phyloP scores from a whole-genome alignment of 768 basidiomycete species.

The Sporobolomyces roseus region DNA sequence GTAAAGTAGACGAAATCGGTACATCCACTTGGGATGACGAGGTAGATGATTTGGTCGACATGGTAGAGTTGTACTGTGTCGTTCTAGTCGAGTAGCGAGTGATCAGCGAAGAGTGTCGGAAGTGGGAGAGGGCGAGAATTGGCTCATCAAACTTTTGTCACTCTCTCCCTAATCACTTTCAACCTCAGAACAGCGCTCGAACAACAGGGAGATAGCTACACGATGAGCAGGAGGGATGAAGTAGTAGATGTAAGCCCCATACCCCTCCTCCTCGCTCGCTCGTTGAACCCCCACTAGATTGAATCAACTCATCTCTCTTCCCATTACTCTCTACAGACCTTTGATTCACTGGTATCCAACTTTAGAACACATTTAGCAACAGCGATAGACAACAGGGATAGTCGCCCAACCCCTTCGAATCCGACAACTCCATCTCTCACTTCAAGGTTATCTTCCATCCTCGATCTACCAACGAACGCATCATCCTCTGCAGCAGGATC shows the following conservation, averaged over 20 bases:
- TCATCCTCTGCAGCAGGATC: neutral
- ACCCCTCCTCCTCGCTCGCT: too few relatives aligned
- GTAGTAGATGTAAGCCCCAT: constrained; percentile 16
- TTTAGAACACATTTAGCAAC: constrained; percentile 4
- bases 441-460: neutral
- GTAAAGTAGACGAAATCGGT: constrained; percentile 36
- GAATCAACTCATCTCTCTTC: neutral
- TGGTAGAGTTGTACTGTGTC: too few relatives aligned
- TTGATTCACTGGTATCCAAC: constrained; percentile 12
- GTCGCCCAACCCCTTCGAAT: neutral
- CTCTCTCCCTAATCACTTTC: neutral
- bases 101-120: neutral
- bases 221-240: constrained; percentile 24
- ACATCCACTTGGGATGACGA: too few relatives aligned
- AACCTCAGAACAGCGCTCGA: too few relatives aligned
- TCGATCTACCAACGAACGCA: constrained; percentile 11
- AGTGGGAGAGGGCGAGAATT: neutral
- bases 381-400: neutral
- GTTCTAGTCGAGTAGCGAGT: neutral
- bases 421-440: neutral
- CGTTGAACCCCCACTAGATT: neutral
- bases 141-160: too few relatives aligned
- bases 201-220: too few relatives aligned
- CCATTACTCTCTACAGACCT: neutral
- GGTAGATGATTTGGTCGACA: too few relatives aligned